Evolutionary conservation across 108 stramenopile genomes (phyloP).

Genomic region (Nitzschia sp.): DNA sequence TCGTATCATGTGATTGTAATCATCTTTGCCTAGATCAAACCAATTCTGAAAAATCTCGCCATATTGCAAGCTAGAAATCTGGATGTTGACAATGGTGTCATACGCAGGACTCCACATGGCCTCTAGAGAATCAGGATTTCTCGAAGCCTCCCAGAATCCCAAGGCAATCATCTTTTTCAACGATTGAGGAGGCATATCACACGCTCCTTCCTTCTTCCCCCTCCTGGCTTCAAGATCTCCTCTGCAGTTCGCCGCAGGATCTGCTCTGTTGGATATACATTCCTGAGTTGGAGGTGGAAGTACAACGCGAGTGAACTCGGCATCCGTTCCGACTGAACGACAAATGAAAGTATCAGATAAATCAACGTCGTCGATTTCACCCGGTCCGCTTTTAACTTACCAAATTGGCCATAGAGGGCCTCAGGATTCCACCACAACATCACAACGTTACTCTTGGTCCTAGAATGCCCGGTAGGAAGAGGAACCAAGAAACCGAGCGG

Average conservation of each 20-base stretch:
- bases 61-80: conserved; percentile 10
- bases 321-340: conserved; percentile 29
- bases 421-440: conserved; percentile 44
- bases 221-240: conserved; percentile 3
- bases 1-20: conserved; percentile 27
- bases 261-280: conserved; percentile 11
- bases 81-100: conserved; percentile 6
- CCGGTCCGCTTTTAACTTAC: no score
- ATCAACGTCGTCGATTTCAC: no score
- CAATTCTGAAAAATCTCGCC: conserved; percentile 14
- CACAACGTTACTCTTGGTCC: conserved; percentile 37
- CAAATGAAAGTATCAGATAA: no score
- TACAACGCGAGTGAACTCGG: conserved; percentile 24
- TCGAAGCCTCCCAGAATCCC: background rate
- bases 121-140: background rate
- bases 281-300: conserved; percentile 32
- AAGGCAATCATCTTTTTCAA: conserved; percentile 6
- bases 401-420: conserved; percentile 4
- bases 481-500: no score
- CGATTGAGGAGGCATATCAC: conserved; percentile 13
- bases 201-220: conserved; percentile 28
- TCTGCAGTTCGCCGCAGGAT: conserved; percentile 15
- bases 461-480: no score
- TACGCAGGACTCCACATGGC: conserved; percentile 24
- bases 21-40: background rate